A percentile compares a stretch with the other conserved stretches of the same genome.
Conservation (phyloP, 345 rosid genomes). For the Raphanus raphanistrum region DNA sequence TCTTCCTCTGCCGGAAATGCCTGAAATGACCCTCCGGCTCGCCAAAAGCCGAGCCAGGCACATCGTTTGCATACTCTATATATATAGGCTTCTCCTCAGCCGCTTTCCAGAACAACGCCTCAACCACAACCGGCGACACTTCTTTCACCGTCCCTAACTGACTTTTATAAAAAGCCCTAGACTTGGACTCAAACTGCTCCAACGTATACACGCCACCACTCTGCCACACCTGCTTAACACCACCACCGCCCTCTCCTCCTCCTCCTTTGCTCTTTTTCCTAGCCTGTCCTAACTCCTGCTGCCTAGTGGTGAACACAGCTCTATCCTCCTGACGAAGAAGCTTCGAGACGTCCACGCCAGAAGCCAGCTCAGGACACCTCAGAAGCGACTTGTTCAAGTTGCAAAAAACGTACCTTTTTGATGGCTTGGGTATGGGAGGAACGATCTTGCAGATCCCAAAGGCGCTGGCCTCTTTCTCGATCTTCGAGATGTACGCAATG, state of each 20-base stretch:
- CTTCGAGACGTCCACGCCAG: constrained; percentile 43
- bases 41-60: constrained; percentile 94
- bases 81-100: constrained; percentile 82
- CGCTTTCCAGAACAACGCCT: constrained; percentile 89
- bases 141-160: constrained; percentile 70
- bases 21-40: constrained; percentile 69
- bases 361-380: constrained; percentile 73
- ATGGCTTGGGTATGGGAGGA: constrained; percentile 94
- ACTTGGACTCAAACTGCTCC: constrained; percentile 92
- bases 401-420: constrained; percentile 70
- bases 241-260: constrained; percentile 36
- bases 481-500: constrained; percentile 92
- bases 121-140: constrained; percentile 67
- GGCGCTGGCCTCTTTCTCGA: constrained; percentile 90
- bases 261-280: constrained; percentile 55
- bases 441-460: constrained; percentile 95
- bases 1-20: constrained; percentile 66
- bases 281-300: constrained; percentile 87
- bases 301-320: constrained; percentile 95
- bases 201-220: constrained; percentile 92
- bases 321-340: constrained; percentile 46
- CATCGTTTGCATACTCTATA: constrained; percentile 99
- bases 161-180: constrained; percentile 69
- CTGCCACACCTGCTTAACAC: constrained; percentile 96
- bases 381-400: constrained; percentile 83